Percentiles rank a stretch among this genome's conserved stretches.
Conservation (phyloP, 768 basidiomycete genomes). For the Lyophyllum atratum region DNA sequence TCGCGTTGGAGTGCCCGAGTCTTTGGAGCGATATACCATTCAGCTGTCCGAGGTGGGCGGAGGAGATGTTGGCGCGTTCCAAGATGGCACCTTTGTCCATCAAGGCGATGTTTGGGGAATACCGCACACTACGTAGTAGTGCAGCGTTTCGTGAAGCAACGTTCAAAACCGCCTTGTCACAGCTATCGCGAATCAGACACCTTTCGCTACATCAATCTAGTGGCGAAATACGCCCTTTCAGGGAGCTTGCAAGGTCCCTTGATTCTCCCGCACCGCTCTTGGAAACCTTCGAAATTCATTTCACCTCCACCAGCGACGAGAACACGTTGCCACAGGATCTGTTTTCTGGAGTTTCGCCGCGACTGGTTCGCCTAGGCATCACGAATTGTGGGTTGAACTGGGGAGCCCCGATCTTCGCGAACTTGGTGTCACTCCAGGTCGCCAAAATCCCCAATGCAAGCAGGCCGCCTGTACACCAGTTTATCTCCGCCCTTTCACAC, state of each 20-base stretch:
- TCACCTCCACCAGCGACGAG: background rate
- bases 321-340: background rate
- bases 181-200: background rate
- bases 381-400: background rate
- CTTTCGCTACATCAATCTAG: background rate
- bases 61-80: background rate
- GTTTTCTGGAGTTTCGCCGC: background rate
- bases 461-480: background rate
- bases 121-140: too few relatives aligned
- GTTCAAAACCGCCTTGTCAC: background rate
- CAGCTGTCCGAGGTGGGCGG: background rate
- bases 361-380: background rate
- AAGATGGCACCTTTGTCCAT: background rate
- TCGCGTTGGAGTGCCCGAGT: background rate
- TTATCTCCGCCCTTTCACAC: background rate
- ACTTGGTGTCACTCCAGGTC: background rate
- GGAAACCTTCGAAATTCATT: background rate
- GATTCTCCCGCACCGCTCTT: background rate
- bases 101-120: too few relatives aligned
- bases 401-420: background rate
- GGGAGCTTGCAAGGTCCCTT: background rate
- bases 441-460: background rate
- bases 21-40: background rate
- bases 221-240: too few relatives aligned
- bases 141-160: too few relatives aligned